Evolutionary conservation across 2,329 filamentous ascomycete genomes (phyloP).

Genomic region (Paraconiothyrium brasiliense): DNA sequence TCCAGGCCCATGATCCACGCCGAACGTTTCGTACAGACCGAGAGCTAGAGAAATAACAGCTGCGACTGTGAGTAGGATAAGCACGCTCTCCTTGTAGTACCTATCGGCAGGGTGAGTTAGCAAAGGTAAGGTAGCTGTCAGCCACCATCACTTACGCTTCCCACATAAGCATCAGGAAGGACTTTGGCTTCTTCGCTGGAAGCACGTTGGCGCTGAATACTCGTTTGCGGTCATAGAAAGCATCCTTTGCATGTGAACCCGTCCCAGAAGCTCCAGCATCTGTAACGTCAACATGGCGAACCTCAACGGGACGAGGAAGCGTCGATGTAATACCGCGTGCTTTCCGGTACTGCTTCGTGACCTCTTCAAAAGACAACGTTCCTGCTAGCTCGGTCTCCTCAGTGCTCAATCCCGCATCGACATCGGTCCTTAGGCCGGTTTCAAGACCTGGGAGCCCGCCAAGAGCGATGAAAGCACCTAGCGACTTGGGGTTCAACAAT

Average conservation of each 20-base stretch:
- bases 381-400: conserved; percentile 59
- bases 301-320: conserved; percentile 24
- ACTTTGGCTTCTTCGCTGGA: conserved; percentile 69
- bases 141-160: conserved; percentile 53
- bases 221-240: conserved; percentile 63
- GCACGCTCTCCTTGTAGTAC: conserved; percentile 77
- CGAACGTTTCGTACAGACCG: conserved; percentile 72
- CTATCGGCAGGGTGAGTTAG: background rate
- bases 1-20: conserved; percentile 52
- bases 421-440: conserved; percentile 59
- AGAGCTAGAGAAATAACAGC: conserved; percentile 74
- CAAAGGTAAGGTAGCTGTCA: background rate
- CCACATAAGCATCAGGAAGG: conserved; percentile 69
- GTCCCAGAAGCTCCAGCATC: conserved; percentile 19
- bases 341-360: conserved; percentile 48
- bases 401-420: conserved; percentile 57
- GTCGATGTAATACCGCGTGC: conserved; percentile 22
- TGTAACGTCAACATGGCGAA: conserved; percentile 23
- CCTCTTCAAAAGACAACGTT: conserved; percentile 59
- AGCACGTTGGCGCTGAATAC: conserved; percentile 69
- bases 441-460: conserved; percentile 62
- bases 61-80: conserved; percentile 73
- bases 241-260: conserved; percentile 23
- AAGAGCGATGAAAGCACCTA: conserved; percentile 60
- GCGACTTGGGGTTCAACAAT: conserved; percentile 58